Percentiles rank a stretch among this genome's conserved stretches.
phyloP scores from a whole-genome alignment of 2,329 filamentous ascomycete genomes.

The Lasiodiplodia citricola region DNA sequence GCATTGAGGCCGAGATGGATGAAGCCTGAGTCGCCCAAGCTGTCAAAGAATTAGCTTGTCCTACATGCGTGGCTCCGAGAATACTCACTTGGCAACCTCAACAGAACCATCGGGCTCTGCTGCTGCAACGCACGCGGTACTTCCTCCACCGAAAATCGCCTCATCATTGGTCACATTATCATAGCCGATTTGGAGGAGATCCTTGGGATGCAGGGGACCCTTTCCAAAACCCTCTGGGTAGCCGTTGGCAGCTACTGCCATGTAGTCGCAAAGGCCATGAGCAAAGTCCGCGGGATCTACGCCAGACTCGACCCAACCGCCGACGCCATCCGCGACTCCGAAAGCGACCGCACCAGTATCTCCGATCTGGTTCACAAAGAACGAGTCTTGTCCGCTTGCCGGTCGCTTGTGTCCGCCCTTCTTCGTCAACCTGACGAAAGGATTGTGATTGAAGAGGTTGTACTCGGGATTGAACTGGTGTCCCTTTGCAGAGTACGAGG shows the following conservation, averaged over 20 bases:
- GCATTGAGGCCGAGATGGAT: slow-evolving; percentile 84
- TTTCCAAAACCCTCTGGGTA: slow-evolving; percentile 51
- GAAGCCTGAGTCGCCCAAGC: slow-evolving; percentile 90
- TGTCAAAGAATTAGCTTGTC: slow-evolving; percentile 34
- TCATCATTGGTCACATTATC: slow-evolving; percentile 78
- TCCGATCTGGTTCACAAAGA: slow-evolving; percentile 85
- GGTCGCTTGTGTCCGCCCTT: slow-evolving; percentile 58
- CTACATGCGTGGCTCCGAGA: no score
- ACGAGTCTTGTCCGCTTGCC: slow-evolving; percentile 91
- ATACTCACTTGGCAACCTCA: slow-evolving; percentile 77
- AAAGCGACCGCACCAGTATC: slow-evolving; percentile 75
- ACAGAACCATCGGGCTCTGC: slow-evolving; percentile 74
- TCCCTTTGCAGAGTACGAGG: slow-evolving; percentile 49
- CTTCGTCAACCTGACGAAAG: slow-evolving; percentile 36
- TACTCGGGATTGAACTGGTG: slow-evolving; percentile 42
- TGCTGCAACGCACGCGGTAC: slow-evolving; percentile 88
- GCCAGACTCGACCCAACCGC: slow-evolving; percentile 90
- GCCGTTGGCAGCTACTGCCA: slow-evolving; percentile 76
- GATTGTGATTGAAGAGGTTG: slow-evolving; percentile 43
- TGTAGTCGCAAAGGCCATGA: slow-evolving; percentile 90
- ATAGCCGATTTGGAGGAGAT: slow-evolving; percentile 83
- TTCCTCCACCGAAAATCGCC: slow-evolving; percentile 79
- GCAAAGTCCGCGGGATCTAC: slow-evolving; percentile 96
- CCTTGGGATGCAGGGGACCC: slow-evolving; percentile 63
- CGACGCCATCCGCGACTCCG: slow-evolving; percentile 91